phyloP scores from a whole-genome alignment of 352 stramenopile genomes.

The Thalassiosira hispida region DNA sequence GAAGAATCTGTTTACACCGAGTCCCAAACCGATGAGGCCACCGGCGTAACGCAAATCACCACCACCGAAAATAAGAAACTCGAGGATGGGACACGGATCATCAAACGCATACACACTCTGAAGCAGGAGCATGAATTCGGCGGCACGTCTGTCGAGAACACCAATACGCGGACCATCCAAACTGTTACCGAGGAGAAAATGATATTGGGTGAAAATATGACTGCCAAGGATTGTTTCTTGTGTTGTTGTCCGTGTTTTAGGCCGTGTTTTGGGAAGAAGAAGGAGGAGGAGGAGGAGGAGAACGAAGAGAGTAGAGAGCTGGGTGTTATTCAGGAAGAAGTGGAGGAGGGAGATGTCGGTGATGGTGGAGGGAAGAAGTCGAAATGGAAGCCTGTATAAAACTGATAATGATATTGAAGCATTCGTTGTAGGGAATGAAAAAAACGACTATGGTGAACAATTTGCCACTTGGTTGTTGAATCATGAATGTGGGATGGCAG shows the following conservation, averaged over 20 bases:
- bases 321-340: too few species aligned
- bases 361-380: neutral
- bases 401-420: too few species aligned
- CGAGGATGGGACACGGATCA: slow-evolving; percentile 11
- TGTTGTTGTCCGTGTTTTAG: slow-evolving; percentile 16
- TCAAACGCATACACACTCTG: neutral
- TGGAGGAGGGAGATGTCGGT: too few species aligned
- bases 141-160: neutral
- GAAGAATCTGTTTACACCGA: neutral
- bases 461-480: too few species aligned
- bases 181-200: slow-evolving; percentile 2
- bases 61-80: slow-evolving; percentile 6
- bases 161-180: neutral
- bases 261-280: slow-evolving; percentile 6
- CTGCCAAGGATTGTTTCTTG: slow-evolving; percentile 3
- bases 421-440: too few species aligned
- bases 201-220: neutral
- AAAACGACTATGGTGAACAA: too few species aligned
- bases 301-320: too few species aligned
- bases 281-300: slow-evolving; percentile 6
- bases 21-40: too few species aligned
- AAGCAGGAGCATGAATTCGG: slow-evolving; percentile 9
- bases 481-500: too few species aligned
- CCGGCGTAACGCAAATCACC: neutral
- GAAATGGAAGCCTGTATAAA: slow-evolving; percentile 5